These are phyloP conservation scores for Penicillium sp. DNA, from an alignment of 2,329 filamentous ascomycete species.

Conservation along the genomic window DNA sequence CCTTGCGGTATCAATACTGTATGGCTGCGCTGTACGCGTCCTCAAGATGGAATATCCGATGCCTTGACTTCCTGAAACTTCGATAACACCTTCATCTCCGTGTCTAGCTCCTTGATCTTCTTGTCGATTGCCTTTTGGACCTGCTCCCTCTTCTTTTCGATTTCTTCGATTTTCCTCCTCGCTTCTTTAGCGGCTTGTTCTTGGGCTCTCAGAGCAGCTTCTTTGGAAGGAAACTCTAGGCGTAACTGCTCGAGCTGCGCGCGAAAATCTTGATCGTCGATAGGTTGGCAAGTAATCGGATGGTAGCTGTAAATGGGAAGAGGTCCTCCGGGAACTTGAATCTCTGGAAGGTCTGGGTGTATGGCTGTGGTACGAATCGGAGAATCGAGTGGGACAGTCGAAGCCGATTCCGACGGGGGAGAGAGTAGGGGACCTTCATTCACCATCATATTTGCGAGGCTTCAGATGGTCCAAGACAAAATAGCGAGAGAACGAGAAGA, in stretches of 20 bases:
- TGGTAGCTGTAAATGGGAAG: conserved; percentile 42
- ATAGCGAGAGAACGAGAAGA: background rate
- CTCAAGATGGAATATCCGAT: conserved; percentile 35
- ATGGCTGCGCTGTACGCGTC: background rate
- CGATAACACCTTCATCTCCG: conserved; percentile 47
- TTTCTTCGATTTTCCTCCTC: conserved; percentile 42
- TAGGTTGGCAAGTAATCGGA: conserved; percentile 43
- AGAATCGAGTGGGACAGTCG: conserved; percentile 40
- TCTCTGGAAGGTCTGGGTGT: conserved; percentile 43
- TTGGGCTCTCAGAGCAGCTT: conserved; percentile 43
- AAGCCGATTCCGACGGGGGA: conserved; percentile 39
- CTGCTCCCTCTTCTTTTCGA: conserved; percentile 43
- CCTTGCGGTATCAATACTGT: background rate
- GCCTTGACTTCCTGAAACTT: conserved; percentile 47
- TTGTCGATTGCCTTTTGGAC: conserved; percentile 48
- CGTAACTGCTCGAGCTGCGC: conserved; percentile 41
- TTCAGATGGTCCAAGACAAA: background rate
- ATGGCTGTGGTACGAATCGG: conserved; percentile 44
- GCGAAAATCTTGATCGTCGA: conserved; percentile 37
- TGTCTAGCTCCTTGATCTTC: conserved; percentile 48
- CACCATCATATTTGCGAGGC: conserved; percentile 19
- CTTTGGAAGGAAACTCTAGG: conserved; percentile 41
- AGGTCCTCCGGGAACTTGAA: conserved; percentile 44
- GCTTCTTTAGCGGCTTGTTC: conserved; percentile 44
- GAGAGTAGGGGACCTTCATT: conserved; percentile 40